Base-by-base conservation (phyloP, 169 alveolate genomes). In the Eimeria tenella region DNA sequence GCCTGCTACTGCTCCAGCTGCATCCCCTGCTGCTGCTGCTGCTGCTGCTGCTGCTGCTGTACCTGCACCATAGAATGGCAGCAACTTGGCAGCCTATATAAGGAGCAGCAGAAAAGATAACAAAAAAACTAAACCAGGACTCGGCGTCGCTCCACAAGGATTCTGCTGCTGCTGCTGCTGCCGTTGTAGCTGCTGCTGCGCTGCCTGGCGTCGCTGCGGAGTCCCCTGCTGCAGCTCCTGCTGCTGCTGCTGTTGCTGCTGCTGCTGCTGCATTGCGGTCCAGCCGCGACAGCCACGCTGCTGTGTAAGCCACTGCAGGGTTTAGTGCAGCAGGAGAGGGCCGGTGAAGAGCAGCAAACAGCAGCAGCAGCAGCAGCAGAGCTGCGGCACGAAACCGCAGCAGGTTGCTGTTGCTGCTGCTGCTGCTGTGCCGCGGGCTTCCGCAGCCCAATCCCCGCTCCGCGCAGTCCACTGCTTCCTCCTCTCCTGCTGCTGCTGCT, bases 341-440 rank as follows among this genome's bases (percentile, higher is more conserved):
- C 49, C 49, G 77, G 77, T 68, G 77, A n/a, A 68, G 42, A 13
- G 77, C 77, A 21, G 77, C 77, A 68, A 68, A 68, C 77, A 68
- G 77, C 77, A 68, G 77, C 77, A 68, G 77, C 77, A 68, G 77
- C 77, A 68, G 42, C 21, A 68, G 77, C 77, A 68, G 11, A 9
- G 25, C 77, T 17, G 49, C 77, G 49, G 77, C 21, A 17, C 77
- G 77, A 31, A 17, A 68, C 3, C 11, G 42, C 77, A 68, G 77
- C 77, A 68, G n/a, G 77, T n/a, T 31, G 77, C 77, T 68, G 77
- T 13, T 8, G 65, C 65, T 58, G 65, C 65, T 58, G 65, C 65
- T 58, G 65, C 65, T 58, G 65, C 65, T 8, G 65, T 13, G 65
- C n/a, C n/a, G n/a, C n/a, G n/a, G n/a, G n/a, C n/a, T n/a, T n/a